These are phyloP conservation scores for Rhynchosporium graminicola DNA, from an alignment of 2,329 filamentous ascomycete species.

Conservation along the genomic window DNA sequence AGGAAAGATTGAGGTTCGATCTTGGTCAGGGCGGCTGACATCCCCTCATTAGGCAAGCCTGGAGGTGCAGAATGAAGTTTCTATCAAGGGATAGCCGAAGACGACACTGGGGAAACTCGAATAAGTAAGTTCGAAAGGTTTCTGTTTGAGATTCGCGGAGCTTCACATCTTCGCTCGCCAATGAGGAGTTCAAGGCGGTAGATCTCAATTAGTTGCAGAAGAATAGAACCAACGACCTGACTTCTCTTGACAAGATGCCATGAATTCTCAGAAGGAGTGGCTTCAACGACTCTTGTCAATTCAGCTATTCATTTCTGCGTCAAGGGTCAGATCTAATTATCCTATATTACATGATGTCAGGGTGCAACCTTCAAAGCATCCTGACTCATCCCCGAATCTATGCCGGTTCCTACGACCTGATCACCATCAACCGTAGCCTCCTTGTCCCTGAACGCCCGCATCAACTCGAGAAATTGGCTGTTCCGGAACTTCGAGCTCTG, in stretches of 20 bases:
- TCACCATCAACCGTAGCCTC: conserved; percentile 74
- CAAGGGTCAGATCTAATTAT: conserved; percentile 8
- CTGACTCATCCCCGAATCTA: conserved; percentile 15
- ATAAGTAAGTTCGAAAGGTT: neutral
- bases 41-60: neutral
- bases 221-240: neutral
- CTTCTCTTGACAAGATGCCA: neutral
- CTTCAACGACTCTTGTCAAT: conserved; percentile 5
- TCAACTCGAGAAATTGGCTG: conserved; percentile 74
- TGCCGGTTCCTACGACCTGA: conserved; percentile 51
- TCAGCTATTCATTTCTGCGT: conserved; percentile 11
- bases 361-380: conserved; percentile 19
- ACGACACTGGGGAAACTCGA: too few relatives aligned
- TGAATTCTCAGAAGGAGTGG: neutral
- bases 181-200: neutral
- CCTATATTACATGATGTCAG: conserved; percentile 20
- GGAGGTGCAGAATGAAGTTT: too few relatives aligned
- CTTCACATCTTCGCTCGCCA: neutral
- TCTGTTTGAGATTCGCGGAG: neutral
- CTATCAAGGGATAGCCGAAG: too few relatives aligned
- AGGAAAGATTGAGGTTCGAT: neutral
- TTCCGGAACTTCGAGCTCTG: conserved; percentile 74
- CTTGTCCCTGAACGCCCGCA: conserved; percentile 71
- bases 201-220: neutral
- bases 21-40: neutral